Evolutionary conservation across 345 rosid genomes (phyloP).

Genomic region (rapeseed (Brassica napus)): Da-Ae NC_063447.1:59074501-59075000

Average conservation of each 20-base stretch:
- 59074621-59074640: conserved; percentile 18
- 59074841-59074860: no score
- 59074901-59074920: conserved; percentile 28
- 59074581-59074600: not conserved
- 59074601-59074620: not conserved
- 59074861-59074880: no score
- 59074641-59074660: conserved; percentile 21
- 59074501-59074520: no score
- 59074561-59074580: not conserved
- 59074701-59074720: conserved; percentile 29
- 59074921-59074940: conserved; percentile 12
- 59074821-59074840: not conserved
- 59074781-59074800: conserved; percentile 28
- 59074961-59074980: not conserved
- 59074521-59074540: not conserved
- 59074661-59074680: not conserved
- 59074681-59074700: conserved; percentile 28
- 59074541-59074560: not conserved
- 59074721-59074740: conserved; percentile 32
- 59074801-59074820: not conserved
- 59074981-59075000: no score
- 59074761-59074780: conserved; percentile 38
- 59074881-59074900: not conserved
- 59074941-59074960: not conserved
- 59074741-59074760: conserved; percentile 11